A percentile compares a stretch with the other conserved stretches of the same genome.
Conservation (phyloP, 139 green algal genomes). For the Volvox reticuliferus region DNA sequence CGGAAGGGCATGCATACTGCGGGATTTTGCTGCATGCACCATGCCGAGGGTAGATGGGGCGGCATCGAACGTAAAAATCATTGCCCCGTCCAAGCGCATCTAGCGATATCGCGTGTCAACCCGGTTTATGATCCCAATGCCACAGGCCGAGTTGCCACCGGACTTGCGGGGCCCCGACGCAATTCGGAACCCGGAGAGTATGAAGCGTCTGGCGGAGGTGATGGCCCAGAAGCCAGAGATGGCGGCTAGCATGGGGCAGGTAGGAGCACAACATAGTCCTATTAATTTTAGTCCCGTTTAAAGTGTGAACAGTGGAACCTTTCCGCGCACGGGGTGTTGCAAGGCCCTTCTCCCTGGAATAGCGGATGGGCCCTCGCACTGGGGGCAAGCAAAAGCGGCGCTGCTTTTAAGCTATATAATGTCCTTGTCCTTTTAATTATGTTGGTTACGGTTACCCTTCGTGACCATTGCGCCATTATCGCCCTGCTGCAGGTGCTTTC, state of each 20-base stretch:
- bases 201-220: conserved; percentile 14
- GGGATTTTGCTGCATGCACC: no score
- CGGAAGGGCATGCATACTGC: no score
- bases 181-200: conserved; percentile 28
- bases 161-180: background rate
- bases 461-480: background rate
- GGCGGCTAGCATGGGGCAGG: conserved; percentile 32
- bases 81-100: no score
- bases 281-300: background rate
- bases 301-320: background rate
- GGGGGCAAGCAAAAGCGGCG: no score
- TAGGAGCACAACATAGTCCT: background rate
- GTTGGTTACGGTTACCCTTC: background rate
- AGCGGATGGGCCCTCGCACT: no score
- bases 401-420: no score
- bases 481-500: conserved; percentile 10
- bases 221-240: conserved; percentile 46
- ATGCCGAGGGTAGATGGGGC: no score
- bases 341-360: background rate
- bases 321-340: background rate
- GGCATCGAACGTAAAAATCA: no score
- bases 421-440: background rate
- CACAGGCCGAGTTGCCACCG: conserved; percentile 27
- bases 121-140: no score
- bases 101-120: no score